These are phyloP conservation scores for Acanthamoeba polyphaga DNA, from an alignment of 208 protist species.

Conservation along the genomic window DNA sequence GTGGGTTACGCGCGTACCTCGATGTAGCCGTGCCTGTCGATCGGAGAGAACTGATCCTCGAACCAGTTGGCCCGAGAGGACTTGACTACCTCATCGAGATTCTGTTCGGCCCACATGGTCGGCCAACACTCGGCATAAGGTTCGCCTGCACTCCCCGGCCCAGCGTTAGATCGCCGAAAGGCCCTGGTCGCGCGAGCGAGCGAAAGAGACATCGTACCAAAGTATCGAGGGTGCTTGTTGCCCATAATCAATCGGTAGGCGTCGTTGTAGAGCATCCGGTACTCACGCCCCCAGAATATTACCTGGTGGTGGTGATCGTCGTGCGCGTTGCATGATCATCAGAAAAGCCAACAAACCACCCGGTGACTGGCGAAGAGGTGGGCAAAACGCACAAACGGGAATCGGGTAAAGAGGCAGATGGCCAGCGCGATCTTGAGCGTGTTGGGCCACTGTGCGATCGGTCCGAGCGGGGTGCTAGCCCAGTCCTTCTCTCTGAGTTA, in stretches of 20 bases:
- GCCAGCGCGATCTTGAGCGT: constrained; percentile 23
- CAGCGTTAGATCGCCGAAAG: background rate
- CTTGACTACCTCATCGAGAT: constrained; percentile 45
- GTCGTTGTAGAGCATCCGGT: constrained; percentile 50
- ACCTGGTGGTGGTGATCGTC: background rate
- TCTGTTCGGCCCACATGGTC: constrained; percentile 61
- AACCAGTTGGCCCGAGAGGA: constrained; percentile 57
- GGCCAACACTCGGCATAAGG: constrained; percentile 48
- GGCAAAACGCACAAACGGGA: constrained; percentile 10
- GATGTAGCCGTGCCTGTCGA: constrained; percentile 62
- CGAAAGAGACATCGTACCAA: background rate
- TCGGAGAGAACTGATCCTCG: constrained; percentile 61
- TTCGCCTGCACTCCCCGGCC: background rate
- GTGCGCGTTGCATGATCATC: background rate
- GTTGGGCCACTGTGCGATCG: constrained; percentile 7
- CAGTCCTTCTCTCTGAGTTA: constrained; percentile 33
- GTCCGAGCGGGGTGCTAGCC: constrained; percentile 20
- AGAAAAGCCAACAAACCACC: background rate
- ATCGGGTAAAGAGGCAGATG: constrained; percentile 49
- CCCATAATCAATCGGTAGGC: constrained; percentile 57
- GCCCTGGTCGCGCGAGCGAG: background rate
- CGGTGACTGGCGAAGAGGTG: background rate
- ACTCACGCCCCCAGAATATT: constrained; percentile 35
- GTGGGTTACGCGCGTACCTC: too few relatives aligned
- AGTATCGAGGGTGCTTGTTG: constrained; percentile 57